Base-by-base conservation (phyloP, 2,329 filamentous ascomycete genomes). In the Karstenula rhodostoma region DNA sequence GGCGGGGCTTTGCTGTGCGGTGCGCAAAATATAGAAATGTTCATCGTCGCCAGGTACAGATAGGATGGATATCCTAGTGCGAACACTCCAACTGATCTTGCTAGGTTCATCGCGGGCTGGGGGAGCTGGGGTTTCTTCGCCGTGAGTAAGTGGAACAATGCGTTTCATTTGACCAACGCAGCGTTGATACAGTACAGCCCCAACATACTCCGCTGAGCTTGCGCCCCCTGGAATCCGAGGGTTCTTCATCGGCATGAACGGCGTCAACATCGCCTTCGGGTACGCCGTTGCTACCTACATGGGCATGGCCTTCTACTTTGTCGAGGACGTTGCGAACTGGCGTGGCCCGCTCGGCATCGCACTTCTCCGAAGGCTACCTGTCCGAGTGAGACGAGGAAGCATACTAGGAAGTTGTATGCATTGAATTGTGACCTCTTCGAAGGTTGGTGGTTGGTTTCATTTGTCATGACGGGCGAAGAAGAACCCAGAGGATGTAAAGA, bases 81-180 rank as follows among this genome's bases (percentile, higher is more conserved):
- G 6, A 37, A 13, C 9, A 33, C 10, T 2, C 35, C 19, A 15
- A 37, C 70, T 51, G 66, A 95, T 0, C 77, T 91, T 3, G 85
- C 88, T 0, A 85, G 93, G 0, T 90, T 96, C 72, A 82, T 94
- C 49, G 86, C 88, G 13, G 93, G 93, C 1, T 86, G 87, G 25
- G 66, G 67, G 15, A 64, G 61, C 29, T 71, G 66, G 64, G 68
- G 68, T 8, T 71, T 70, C 37, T 50, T 70, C n/a, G 68, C 67
- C 12, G 65, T 70, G 32, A 68, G 66, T 70, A 62, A 49, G 64
- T 66, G n/a, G 23, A 49, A 25, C 46, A 67, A 69, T 61, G 65
- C 62, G 10, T 69, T 67, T 47, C 67, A 46, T 68, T 44, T 67
- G 43, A 56, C 67, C 61, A 42, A 9, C 4, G 29, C 29, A 32